Conservation (phyloP, 2,329 filamentous ascomycete species). For the Dothidotthia symphoricarpi region DNA sequence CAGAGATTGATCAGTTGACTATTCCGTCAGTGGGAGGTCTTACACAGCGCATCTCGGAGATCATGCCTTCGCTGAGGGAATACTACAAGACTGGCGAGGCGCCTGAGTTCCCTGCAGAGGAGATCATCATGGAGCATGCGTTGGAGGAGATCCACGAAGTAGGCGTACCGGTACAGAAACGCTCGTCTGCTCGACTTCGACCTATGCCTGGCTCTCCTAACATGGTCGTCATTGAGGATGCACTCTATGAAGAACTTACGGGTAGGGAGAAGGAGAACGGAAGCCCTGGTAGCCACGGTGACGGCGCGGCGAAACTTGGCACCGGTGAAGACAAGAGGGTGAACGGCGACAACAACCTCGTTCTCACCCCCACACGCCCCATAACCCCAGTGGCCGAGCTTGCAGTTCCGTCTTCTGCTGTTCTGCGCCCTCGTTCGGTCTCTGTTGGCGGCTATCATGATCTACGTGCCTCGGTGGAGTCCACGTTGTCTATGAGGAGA, state of each 20-base stretch:
- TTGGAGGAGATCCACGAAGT: constrained; percentile 34
- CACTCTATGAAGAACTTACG: constrained; percentile 34
- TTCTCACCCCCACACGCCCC: constrained; percentile 14
- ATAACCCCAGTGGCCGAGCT: constrained; percentile 23
- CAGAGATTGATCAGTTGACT: constrained; percentile 47
- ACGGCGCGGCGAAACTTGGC: constrained; percentile 12
- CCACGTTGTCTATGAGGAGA: constrained; percentile 23
- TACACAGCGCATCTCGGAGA: constrained; percentile 48
- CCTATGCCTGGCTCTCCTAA: constrained; percentile 34
- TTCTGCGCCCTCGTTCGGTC: constrained; percentile 25
- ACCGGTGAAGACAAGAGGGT: constrained; percentile 6
- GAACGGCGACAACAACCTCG: constrained; percentile 5
- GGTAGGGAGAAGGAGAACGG: constrained; percentile 17
- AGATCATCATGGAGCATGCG: constrained; percentile 40
- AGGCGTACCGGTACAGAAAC: constrained; percentile 29
- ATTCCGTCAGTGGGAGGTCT: constrained; percentile 49
- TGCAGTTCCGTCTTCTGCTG: constrained; percentile 23
- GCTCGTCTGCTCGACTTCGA: constrained; percentile 37
- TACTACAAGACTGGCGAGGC: constrained; percentile 39
- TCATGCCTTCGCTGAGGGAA: constrained; percentile 46
- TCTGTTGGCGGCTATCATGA: constrained; percentile 20
- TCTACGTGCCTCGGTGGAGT: constrained; percentile 18
- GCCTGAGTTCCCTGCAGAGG: constrained; percentile 36
- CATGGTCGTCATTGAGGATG: constrained; percentile 37
- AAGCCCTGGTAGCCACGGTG: constrained; percentile 9